A percentile compares a stretch with the other conserved stretches of the same genome.
phyloP scores from a whole-genome alignment of 352 stramenopile genomes.

The Elongisporangium anandrum region DNA sequence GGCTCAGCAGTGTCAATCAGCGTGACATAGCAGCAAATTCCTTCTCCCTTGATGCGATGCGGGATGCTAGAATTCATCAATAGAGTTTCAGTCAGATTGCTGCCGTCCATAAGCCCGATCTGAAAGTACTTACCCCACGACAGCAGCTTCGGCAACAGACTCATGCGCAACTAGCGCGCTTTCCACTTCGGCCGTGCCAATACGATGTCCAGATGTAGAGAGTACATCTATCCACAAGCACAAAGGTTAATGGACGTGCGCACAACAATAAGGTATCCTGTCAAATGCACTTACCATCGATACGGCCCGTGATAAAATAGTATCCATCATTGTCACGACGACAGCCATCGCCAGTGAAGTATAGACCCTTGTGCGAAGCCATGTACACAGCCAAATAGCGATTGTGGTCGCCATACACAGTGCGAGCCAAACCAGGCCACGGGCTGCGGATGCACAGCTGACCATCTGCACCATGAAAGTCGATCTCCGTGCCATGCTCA shows the following conservation, averaged over 20 bases:
- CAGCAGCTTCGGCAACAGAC: slow-evolving; percentile 91
- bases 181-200: slow-evolving; percentile 87
- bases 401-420: slow-evolving; percentile 92
- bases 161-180: slow-evolving; percentile 90
- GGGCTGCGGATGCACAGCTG: slow-evolving; percentile 94
- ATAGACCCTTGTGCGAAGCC: slow-evolving; percentile 95
- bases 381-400: slow-evolving; percentile 97
- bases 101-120: too few relatives aligned
- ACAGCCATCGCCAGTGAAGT: slow-evolving; percentile 94
- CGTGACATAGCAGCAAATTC: slow-evolving; percentile 94
- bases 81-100: background rate
- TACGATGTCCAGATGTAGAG: slow-evolving; percentile 91
- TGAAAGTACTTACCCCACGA: slow-evolving; percentile 77
- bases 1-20: slow-evolving; percentile 79
- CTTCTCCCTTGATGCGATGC: slow-evolving; percentile 96
- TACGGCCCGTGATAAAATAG: slow-evolving; percentile 98
- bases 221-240: slow-evolving; percentile 81
- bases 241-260: slow-evolving; percentile 3
- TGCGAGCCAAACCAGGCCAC: slow-evolving; percentile 96
- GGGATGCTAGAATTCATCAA: slow-evolving; percentile 47
- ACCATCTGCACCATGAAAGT: slow-evolving; percentile 85
- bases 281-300: slow-evolving; percentile 67
- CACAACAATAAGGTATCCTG: background rate
- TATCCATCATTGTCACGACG: slow-evolving; percentile 93
- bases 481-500: slow-evolving; percentile 85